phyloP scores from a whole-genome alignment of 2,329 filamentous ascomycete genomes.

The Aspergillus proliferans region DNA sequence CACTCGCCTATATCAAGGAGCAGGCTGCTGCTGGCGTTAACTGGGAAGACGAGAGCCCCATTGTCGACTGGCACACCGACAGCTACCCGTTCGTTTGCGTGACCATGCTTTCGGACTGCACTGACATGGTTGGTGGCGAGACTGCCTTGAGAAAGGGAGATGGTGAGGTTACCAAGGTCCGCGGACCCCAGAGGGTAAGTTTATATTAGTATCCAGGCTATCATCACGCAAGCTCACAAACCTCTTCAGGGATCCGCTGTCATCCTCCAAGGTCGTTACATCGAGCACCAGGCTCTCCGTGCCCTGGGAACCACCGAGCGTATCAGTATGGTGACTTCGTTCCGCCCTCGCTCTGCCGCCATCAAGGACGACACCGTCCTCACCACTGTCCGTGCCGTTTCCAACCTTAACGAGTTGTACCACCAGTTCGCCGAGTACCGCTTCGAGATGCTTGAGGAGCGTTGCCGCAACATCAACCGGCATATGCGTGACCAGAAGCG shows the following conservation, averaged over 20 bases:
- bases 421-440: slow-evolving; percentile 58
- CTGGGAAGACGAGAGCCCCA: slow-evolving; percentile 47
- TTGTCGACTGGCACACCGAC: slow-evolving; percentile 60
- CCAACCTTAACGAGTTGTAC: slow-evolving; percentile 53
- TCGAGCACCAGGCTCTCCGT: slow-evolving; percentile 58
- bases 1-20: slow-evolving; percentile 36
- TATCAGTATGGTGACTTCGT: slow-evolving; percentile 61
- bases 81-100: slow-evolving; percentile 65
- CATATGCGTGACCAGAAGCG: slow-evolving; percentile 26
- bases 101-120: slow-evolving; percentile 60
- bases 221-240: background rate
- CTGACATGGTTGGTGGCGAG: slow-evolving; percentile 58
- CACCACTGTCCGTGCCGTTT: slow-evolving; percentile 54
- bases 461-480: slow-evolving; percentile 31
- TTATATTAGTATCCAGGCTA: slow-evolving; percentile 1
- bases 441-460: slow-evolving; percentile 57
- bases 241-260: slow-evolving; percentile 52
- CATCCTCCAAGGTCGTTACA: slow-evolving; percentile 62
- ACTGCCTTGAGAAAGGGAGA: slow-evolving; percentile 53
- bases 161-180: slow-evolving; percentile 52
- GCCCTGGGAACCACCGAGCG: slow-evolving; percentile 55
- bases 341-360: slow-evolving; percentile 52
- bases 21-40: slow-evolving; percentile 38
- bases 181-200: slow-evolving; percentile 55
- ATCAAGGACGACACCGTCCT: slow-evolving; percentile 57